Base-by-base conservation (phyloP, 352 stramenopile genomes). In the Globisporangium cylindrosporum region DNA sequence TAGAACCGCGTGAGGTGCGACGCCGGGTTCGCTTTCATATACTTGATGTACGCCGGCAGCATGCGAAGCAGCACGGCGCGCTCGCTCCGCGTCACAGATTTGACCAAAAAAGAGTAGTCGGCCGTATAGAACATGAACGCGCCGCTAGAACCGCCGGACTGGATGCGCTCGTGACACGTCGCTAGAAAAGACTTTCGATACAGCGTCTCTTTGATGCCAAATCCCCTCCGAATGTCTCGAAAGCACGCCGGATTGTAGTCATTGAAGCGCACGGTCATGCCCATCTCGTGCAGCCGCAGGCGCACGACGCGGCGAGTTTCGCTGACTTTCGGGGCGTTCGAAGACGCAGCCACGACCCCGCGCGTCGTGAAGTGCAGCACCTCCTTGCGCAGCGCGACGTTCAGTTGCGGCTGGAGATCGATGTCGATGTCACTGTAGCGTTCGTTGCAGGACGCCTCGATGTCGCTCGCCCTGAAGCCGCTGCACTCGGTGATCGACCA, bases 71-170 rank as follows among this genome's bases (percentile, higher is more conserved):
- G 68, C 59, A 94, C 82, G 29, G 76, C 77, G n/a, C 88, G 84
- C 69, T 97, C 91, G 24, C 73, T 83, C 27, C 72, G 80, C 56
- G 82, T 94, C 41, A 96, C 89, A 1, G 89, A 94, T 67, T 97
- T 97, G 59, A 97, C 89, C 49, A 97, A 71, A 59, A 91, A 97
- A 3, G 83, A 72, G 51, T 95, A 94, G 63, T 97, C 89, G 5
- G 87, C 85, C 8, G 88, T 96, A 71, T 92, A 97, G 70, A 97
- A 97, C 84, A 97, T 95, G 71, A 97, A 97, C 34, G 83, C 91
- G 22, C 88, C 91, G 57, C 79, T 93, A n/a, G 90, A 93, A 10
- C 91, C 91, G 77, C 96, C 91, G 29, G 0, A 89, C 84, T 93
- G 69, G 59, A 87, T 96, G 20, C 88, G 88, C 69, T 97, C 95